phyloP scores from a whole-genome alignment of 176 grass and related monocot species.

The Cenchrus fungigraminus region DNA sequence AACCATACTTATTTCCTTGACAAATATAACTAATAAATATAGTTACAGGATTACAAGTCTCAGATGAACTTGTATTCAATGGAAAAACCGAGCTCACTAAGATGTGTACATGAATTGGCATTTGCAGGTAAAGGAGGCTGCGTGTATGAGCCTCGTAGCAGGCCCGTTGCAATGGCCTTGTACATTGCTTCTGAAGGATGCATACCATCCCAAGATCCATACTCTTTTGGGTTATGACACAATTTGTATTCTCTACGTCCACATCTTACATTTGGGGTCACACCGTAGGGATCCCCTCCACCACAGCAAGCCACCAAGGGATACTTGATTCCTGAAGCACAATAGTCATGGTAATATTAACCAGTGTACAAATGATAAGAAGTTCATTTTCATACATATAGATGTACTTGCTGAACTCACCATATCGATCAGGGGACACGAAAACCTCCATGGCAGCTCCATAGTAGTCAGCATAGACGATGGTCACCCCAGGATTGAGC shows the following conservation, averaged over 20 bases:
- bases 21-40: background rate
- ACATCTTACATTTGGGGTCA: background rate
- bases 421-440: slow-evolving; percentile 49
- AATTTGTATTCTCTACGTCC: slow-evolving; percentile 40
- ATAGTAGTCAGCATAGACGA: slow-evolving; percentile 86
- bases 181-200: slow-evolving; percentile 58
- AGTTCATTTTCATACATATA: background rate
- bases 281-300: slow-evolving; percentile 40
- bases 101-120: slow-evolving; percentile 14
- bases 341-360: background rate
- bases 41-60: background rate
- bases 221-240: slow-evolving; percentile 44
- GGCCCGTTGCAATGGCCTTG: slow-evolving; percentile 48
- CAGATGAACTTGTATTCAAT: slow-evolving; percentile 5
- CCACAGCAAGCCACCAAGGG: slow-evolving; percentile 70
- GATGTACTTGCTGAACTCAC: slow-evolving; percentile 35
- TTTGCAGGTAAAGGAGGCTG: slow-evolving; percentile 32
- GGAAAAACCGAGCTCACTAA: background rate
- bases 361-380: too few species aligned
- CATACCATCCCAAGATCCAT: slow-evolving; percentile 72
- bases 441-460: slow-evolving; percentile 70
- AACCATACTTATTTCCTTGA: too few species aligned
- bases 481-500: slow-evolving; percentile 50
- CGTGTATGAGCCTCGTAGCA: slow-evolving; percentile 46
- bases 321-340: slow-evolving; percentile 50